Percentiles rank a stretch among this genome's conserved stretches.
Conservation (phyloP, 2,329 filamentous ascomycete genomes). For the Penicillium glabrum region DNA sequence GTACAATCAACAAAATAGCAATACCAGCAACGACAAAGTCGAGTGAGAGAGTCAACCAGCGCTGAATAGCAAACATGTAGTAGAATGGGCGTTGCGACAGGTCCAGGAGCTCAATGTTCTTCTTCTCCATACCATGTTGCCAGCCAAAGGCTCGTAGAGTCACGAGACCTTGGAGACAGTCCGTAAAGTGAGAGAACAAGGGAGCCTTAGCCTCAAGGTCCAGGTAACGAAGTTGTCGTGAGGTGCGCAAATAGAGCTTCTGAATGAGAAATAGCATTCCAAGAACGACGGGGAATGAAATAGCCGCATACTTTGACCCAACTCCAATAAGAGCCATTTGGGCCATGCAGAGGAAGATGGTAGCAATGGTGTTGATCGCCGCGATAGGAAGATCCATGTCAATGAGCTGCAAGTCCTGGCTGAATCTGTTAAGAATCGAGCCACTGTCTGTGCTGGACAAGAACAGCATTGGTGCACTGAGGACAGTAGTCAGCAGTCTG, state of each 20-base stretch:
- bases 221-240: slow-evolving; percentile 59
- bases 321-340: slow-evolving; percentile 52
- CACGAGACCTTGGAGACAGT: slow-evolving; percentile 55
- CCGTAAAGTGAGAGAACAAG: slow-evolving; percentile 58
- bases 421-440: slow-evolving; percentile 45
- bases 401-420: slow-evolving; percentile 46
- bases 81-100: slow-evolving; percentile 59
- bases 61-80: slow-evolving; percentile 57
- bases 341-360: slow-evolving; percentile 39
- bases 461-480: slow-evolving; percentile 45
- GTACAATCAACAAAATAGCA: slow-evolving; percentile 49
- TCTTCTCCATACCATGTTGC: slow-evolving; percentile 45
- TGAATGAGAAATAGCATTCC: slow-evolving; percentile 53
- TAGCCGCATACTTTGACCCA: slow-evolving; percentile 49
- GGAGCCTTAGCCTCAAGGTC: slow-evolving; percentile 64
- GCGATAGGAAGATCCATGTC: slow-evolving; percentile 46
- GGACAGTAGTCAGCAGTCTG: slow-evolving; percentile 49
- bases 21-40: slow-evolving; percentile 52
- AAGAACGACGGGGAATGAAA: slow-evolving; percentile 53
- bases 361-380: slow-evolving; percentile 41
- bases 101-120: slow-evolving; percentile 52
- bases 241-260: slow-evolving; percentile 60
- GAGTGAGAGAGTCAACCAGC: slow-evolving; percentile 57
- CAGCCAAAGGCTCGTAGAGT: slow-evolving; percentile 61
- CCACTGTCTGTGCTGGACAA: slow-evolving; percentile 45